These are phyloP conservation scores for Sporothrix pallida DNA, from an alignment of 2,329 filamentous ascomycete species.

Conservation along the genomic window DNA sequence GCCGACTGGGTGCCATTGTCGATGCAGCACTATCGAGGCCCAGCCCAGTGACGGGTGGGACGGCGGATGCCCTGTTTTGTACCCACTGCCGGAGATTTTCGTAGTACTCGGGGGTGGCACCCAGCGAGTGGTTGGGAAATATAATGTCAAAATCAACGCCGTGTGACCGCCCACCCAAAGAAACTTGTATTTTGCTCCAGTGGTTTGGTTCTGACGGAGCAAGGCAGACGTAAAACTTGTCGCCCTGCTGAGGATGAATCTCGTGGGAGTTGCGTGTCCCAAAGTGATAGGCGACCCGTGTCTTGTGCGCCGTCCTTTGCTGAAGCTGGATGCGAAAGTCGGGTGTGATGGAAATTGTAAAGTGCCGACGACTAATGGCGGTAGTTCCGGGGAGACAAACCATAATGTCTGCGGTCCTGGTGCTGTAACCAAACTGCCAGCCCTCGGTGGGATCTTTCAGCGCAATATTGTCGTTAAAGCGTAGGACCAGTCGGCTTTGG, in stretches of 20 bases:
- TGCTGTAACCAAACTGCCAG: constrained; percentile 10
- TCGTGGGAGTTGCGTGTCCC: not conserved
- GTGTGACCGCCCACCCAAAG: not conserved
- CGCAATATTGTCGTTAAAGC: not conserved
- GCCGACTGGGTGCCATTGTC: no score
- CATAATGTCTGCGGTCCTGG: not conserved
- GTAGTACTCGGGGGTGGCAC: not conserved
- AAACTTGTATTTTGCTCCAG: not conserved
- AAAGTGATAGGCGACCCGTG: not conserved
- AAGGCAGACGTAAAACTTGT: not conserved
- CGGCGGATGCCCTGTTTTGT: no score
- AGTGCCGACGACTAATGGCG: not conserved
- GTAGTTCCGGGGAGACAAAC: not conserved
- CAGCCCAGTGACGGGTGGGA: no score
- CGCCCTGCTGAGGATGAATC: not conserved
- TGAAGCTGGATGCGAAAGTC: no score
- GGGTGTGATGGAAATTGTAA: not conserved
- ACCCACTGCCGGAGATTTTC: not conserved
- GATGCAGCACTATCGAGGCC: no score
- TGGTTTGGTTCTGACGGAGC: not conserved
- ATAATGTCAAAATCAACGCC: not conserved
- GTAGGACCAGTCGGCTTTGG: not conserved
- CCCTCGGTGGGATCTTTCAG: not conserved
- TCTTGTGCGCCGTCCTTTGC: no score
- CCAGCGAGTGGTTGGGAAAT: constrained; percentile 15